Evolutionary conservation across 1,284 basidiomycete genomes (phyloP).

Genomic region (Neotropicomus parvogracilis): DNA sequence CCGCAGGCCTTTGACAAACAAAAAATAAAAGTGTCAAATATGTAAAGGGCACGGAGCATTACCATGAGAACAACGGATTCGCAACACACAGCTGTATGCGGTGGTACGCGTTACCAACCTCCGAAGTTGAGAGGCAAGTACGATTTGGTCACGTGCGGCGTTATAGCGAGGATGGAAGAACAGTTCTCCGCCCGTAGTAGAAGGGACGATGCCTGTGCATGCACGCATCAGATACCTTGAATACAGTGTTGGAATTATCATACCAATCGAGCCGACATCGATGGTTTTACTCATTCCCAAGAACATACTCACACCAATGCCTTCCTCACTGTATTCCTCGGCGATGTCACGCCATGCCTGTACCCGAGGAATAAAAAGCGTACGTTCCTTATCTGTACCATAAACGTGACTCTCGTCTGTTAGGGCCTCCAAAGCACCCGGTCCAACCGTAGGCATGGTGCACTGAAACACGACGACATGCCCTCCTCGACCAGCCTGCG

Average conservation of each 20-base stretch:
- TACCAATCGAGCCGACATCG: conserved; percentile 87
- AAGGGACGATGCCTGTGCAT: conserved; percentile 57
- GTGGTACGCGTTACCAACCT: conserved; percentile 71
- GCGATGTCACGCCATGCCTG: conserved; percentile 79
- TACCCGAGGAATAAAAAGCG: conserved; percentile 74
- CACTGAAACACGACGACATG: conserved; percentile 83
- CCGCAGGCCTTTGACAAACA: conserved; percentile 56
- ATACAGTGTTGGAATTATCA: conserved; percentile 3
- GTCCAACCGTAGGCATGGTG: conserved; percentile 75
- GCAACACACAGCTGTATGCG: conserved; percentile 79
- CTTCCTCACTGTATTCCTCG: conserved; percentile 86
- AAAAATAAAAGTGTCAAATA: conserved; percentile 5
- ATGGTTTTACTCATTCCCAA: conserved; percentile 81
- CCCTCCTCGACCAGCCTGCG: conserved; percentile 76
- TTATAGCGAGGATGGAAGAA: conserved; percentile 93
- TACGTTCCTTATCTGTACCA: conserved; percentile 87
- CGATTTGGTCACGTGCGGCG: conserved; percentile 61
- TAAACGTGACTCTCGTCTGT: conserved; percentile 71
- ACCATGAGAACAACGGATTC: conserved; percentile 88
- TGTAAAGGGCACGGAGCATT: conserved; percentile 11
- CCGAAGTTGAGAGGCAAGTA: conserved; percentile 71
- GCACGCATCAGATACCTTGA: conserved; percentile 16
- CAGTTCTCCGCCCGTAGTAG: conserved; percentile 87
- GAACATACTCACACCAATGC: conserved; percentile 90
- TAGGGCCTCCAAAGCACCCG: conserved; percentile 59